These are phyloP conservation scores for Lolium rigidum DNA, from an alignment of 176 grass and related monocot genomes.

Conservation along the genomic window DNA sequence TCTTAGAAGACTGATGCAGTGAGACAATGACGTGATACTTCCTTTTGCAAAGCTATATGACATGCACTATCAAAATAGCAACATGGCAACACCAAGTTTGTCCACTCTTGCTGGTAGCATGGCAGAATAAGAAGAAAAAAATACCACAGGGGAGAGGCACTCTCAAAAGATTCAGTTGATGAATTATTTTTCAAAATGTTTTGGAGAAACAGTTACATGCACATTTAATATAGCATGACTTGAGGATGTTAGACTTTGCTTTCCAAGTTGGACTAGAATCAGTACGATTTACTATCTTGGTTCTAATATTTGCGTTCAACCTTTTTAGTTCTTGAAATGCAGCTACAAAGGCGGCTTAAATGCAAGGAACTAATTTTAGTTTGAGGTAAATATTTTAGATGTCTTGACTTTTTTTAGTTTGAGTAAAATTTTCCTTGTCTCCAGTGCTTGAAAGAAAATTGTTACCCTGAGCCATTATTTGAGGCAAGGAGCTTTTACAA, in stretches of 20 bases:
- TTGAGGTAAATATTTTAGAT: no score
- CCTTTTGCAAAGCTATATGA: not conserved
- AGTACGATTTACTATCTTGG: not conserved
- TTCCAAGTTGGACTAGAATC: not conserved
- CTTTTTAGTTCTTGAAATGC: not conserved
- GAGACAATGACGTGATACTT: not conserved
- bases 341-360: not conserved
- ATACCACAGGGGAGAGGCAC: not conserved
- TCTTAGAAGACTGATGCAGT: not conserved
- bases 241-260: not conserved
- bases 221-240: no score
- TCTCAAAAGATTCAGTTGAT: slow-evolving; percentile 1
- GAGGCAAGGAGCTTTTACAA: not conserved
- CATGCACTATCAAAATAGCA: slow-evolving; percentile 20
- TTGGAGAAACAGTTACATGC: no score
- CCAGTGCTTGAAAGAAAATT: not conserved
- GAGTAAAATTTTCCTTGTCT: not conserved
- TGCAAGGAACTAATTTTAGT: not conserved
- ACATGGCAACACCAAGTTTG: not conserved
- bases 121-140: not conserved
- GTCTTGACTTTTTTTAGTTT: not conserved
- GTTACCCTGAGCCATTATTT: not conserved
- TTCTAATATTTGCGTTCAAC: not conserved
- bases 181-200: not conserved
- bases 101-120: slow-evolving; percentile 18